phyloP scores from a whole-genome alignment of 371 early-diverging fungal genomes.

The Furculomyces boomerangus region DNA sequence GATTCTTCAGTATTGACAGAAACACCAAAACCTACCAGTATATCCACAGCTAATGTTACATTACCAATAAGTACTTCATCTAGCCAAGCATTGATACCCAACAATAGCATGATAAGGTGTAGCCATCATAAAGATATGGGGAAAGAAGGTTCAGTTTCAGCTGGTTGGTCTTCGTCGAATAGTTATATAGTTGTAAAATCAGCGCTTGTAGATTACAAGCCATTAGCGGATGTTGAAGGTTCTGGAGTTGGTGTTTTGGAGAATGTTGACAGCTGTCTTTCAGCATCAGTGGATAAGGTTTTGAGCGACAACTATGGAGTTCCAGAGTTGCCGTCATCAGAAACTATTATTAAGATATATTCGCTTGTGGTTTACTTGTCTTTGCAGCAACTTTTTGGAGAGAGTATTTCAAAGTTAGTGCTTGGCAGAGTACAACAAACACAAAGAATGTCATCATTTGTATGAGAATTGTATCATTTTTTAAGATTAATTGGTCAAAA shows the following conservation, averaged over 20 bases:
- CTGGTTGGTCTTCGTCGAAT: background rate
- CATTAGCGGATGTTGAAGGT: too few species aligned
- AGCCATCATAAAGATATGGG: slow-evolving; percentile 20
- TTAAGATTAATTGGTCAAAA: too few species aligned
- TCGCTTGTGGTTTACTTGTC: background rate
- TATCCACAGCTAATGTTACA: too few species aligned
- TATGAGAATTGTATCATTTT: too few species aligned
- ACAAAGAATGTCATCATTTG: too few species aligned
- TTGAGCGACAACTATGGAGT: background rate
- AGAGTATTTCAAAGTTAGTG: too few species aligned
- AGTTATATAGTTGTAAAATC: background rate
- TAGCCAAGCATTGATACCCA: background rate
- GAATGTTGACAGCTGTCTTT: background rate
- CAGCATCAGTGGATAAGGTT: background rate
- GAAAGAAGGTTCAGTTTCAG: background rate
- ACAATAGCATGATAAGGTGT: slow-evolving; percentile 8
- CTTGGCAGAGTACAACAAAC: too few species aligned
- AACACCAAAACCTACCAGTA: too few species aligned
- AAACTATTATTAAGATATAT: background rate
- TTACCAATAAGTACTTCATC: background rate
- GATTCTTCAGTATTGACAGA: too few species aligned
- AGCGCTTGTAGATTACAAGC: background rate
- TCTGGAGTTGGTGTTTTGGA: too few species aligned
- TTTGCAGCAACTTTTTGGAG: too few species aligned
- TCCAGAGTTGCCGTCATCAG: background rate